Evolutionary conservation across 257 asterid species (phyloP).

Genomic region (Solanum neorickii): DNA sequence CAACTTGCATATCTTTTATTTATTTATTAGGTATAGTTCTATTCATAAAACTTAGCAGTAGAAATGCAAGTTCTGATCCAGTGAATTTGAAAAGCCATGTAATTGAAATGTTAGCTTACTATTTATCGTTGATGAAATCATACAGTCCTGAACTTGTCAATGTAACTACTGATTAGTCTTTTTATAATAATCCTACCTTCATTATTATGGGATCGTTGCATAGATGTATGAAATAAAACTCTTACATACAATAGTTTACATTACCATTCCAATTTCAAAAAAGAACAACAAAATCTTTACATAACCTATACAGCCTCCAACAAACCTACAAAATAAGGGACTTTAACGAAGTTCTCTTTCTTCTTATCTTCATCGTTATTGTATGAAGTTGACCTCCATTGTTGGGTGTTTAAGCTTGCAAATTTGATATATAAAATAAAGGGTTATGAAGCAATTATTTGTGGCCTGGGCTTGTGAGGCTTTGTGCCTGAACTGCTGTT

Average conservation of each 20-base stretch:
- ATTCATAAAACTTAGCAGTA: no score
- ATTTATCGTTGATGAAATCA: background rate
- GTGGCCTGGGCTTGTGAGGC: no score
- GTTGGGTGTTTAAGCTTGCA: background rate
- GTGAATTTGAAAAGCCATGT: no score
- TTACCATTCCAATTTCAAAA: background rate
- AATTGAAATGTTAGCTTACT: background rate
- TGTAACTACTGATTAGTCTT: background rate
- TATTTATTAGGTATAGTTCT: no score
- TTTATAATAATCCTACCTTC: background rate
- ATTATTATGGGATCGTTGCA: background rate
- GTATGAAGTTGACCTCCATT: background rate
- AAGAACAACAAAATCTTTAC: background rate
- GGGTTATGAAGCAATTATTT: no score
- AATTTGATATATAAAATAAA: no score
- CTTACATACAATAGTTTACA: background rate
- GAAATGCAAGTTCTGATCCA: no score
- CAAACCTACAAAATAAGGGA: background rate
- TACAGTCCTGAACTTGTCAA: background rate
- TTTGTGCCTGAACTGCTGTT: no score
- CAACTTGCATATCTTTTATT: no score
- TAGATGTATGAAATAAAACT: background rate
- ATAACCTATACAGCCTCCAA: background rate
- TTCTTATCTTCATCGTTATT: background rate
- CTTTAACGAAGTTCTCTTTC: background rate